Conservation (phyloP, 257 asterid species). For the Ehretia macrophylla region DNA sequence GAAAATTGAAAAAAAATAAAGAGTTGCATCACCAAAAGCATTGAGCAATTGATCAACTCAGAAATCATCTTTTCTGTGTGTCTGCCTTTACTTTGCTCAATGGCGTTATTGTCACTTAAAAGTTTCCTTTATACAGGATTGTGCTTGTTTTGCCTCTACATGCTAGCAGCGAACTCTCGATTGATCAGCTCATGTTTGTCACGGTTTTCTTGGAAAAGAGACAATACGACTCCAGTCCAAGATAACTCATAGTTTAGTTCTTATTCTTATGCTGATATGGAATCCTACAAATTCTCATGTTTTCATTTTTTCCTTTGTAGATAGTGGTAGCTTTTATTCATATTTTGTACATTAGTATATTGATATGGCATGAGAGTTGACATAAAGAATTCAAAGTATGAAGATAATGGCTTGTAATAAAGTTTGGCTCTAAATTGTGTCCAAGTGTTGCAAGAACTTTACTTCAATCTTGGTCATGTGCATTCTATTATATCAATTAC, state of each 20-base stretch:
- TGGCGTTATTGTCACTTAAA: not conserved
- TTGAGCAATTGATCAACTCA: no score
- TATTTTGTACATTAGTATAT: not conserved
- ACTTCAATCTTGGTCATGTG: no score
- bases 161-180: slow-evolving; percentile 50
- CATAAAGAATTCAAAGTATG: no score
- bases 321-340: not conserved
- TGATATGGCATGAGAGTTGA: not conserved
- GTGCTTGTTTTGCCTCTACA: slow-evolving; percentile 72
- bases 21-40: no score
- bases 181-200: slow-evolving; percentile 33
- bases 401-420: no score
- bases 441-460: no score
- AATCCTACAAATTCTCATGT: not conserved
- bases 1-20: no score
- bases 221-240: slow-evolving; percentile 35
- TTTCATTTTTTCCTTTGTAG: not conserved
- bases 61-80: not conserved
- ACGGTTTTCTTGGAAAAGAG: slow-evolving; percentile 46
- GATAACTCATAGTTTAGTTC: slow-evolving; percentile 20
- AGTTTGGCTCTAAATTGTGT: no score
- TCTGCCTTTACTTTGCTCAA: not conserved
- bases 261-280: not conserved
- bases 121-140: slow-evolving; percentile 44
- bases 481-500: no score